These are phyloP conservation scores for Nectriaceae sp. DNA, from an alignment of 2,329 filamentous ascomycete genomes.

Conservation along the genomic window DNA sequence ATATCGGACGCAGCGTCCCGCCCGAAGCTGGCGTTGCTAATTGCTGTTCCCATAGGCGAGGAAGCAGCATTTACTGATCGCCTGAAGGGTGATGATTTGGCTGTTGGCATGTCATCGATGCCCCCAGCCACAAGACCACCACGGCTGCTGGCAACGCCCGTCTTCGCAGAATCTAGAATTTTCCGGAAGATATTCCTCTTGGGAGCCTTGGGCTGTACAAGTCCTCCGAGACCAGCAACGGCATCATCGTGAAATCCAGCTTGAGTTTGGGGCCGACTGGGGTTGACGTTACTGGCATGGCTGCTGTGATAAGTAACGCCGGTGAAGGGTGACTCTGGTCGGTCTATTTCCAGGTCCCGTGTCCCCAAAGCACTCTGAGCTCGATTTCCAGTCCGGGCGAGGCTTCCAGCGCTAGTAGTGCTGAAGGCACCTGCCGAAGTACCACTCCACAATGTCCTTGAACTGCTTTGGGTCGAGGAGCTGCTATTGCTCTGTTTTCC, in stretches of 20 bases:
- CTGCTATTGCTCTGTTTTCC: constrained; percentile 73
- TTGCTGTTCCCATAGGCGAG: constrained; percentile 46
- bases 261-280: constrained; percentile 64
- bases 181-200: constrained; percentile 94
- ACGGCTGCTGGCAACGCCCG: constrained; percentile 84
- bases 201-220: constrained; percentile 74
- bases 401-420: constrained; percentile 91
- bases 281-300: constrained; percentile 62
- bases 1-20: constrained; percentile 67
- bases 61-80: constrained; percentile 42
- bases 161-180: constrained; percentile 91
- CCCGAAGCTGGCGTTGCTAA: constrained; percentile 37
- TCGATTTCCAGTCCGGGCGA: constrained; percentile 73
- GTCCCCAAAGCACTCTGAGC: constrained; percentile 67
- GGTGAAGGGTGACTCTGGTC: constrained; percentile 67
- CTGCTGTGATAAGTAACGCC: constrained; percentile 91
- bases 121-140: constrained; percentile 72
- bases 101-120: constrained; percentile 43
- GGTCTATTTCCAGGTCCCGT: constrained; percentile 55
- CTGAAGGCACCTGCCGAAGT: constrained; percentile 88
- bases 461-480: constrained; percentile 74
- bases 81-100: constrained; percentile 45
- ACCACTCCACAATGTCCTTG: constrained; percentile 90
- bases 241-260: constrained; percentile 67
- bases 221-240: constrained; percentile 72